Base-by-base conservation (phyloP, 805 yeast species). In the Teunomyces stri region DNA sequence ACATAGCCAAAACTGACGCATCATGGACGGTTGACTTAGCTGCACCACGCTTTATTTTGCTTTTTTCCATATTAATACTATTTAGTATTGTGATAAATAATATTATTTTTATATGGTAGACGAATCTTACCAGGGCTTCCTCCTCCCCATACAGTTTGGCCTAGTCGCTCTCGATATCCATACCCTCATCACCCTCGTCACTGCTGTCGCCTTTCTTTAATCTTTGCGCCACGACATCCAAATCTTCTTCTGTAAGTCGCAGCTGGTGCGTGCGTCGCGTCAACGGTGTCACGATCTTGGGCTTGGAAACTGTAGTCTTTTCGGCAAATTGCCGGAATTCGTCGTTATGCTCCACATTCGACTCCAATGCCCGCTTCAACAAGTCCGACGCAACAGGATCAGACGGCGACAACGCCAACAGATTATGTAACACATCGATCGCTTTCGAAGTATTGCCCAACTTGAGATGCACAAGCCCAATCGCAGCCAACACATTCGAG, bases 361-460 rank as follows among this genome's bases (percentile, higher is more conserved):
- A 70, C 50, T 84, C 90, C 43, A 86, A 68, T 3, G 98, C 97
- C 52, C 95, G 78, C 53, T 81, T 81, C 50, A 94, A 69, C 40
- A 94, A 66, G 58, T 92, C 97, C 9, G 81, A 72, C 0, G 97
- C 94, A 13, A 90, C 85, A 0, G 92, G 86, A 61, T 92, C 96
- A 36, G 82, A 78, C 1, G 96, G 91, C 7, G 81, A 68, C 3
- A 91, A 67, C 0, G 95, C 87, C 46, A 94, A 70, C 0, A 97
- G 92, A 55, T 80, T 83, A 61, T 92, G 97, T 45, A 94, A 70
- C 27, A 78, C 74, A 52, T 84, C 87, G 33, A 92, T 83, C 0
- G 97, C 92, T 52, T 80, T 81, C 43, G 74, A 72, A 18, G 74
- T 57, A 46, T 84, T 75, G 2, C 87, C 87, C 51, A 80, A 68